Base-by-base conservation (phyloP, 371 early-diverging fungal species). In the Actinomortierella wolfii region DNA sequence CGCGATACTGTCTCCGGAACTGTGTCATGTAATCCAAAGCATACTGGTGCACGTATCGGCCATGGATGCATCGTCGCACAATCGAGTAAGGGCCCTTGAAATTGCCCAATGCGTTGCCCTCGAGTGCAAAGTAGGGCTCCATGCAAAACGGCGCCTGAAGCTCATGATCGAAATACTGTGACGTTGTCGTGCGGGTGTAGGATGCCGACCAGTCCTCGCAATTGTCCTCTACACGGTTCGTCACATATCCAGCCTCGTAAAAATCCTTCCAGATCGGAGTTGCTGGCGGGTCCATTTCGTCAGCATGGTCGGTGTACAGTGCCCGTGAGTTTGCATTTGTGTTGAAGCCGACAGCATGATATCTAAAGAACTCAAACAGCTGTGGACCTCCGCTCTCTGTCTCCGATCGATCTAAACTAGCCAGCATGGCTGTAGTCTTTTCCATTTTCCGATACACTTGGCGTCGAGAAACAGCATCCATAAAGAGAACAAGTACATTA, bases 41-140 rank as follows among this genome's bases (percentile, higher is more conserved):
- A 61, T 74, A 67, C 9, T 74, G 70, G 18, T 81, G 81, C 2
- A 81, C 77, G 40, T 81, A 67, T 11, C 61, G 47, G 0, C 81
- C 81, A 45, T 68, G 78, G 2, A 77, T 57, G 40, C 81, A 80
- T 44, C 81, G 71, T 11, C 62, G 59, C 14, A 50, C 62, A 11
- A 80, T 77, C 20, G 81, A 80, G 28, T 68, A 79, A 11, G 81
- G 79, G 0, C 81, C 81, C 39, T 77, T 77, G 45, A 80, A 80
- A 56, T 80, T 80, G 1, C 78, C 76, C 60, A 69, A 80, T 7
- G 79, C 57, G 51, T 75, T 77, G 14, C 76, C 78, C 2, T 54
- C 56, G 20, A 64, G 29, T 0, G 77, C 74, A 40, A 71, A 78
- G 51, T 61, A 77, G 15, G 79, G 79, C n/a, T 79, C 79, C 48